These are phyloP conservation scores for Candida boidinii DNA, from an alignment of 805 yeast genomes.

Conservation along the genomic window DNA sequence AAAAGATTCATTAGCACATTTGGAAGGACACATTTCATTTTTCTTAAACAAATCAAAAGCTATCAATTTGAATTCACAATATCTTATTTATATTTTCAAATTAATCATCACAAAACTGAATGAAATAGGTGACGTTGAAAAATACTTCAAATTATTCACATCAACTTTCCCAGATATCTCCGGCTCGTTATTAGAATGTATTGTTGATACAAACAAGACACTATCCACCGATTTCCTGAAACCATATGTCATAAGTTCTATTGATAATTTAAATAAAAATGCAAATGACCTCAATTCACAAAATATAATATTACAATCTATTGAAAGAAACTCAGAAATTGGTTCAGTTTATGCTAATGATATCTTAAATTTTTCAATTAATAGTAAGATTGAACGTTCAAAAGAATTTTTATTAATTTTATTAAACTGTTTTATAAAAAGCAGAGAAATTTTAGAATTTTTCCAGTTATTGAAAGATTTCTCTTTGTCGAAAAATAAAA, in stretches of 20 bases:
- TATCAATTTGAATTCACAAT: slow-evolving; percentile 5
- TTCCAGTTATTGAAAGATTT: slow-evolving; percentile 34
- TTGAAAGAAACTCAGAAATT: slow-evolving; percentile 49
- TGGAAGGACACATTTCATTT: slow-evolving; percentile 23
- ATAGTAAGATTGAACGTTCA: neutral
- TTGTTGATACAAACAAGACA: slow-evolving; percentile 43
- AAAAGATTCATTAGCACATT: slow-evolving; percentile 13
- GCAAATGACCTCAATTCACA: slow-evolving; percentile 13
- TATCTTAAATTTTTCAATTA: slow-evolving; percentile 20
- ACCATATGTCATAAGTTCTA: too few relatives aligned
- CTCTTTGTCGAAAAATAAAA: slow-evolving; percentile 5
- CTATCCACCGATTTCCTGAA: slow-evolving; percentile 44
- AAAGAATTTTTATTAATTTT: slow-evolving; percentile 5
- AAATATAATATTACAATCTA: slow-evolving; percentile 33
- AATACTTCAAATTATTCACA: slow-evolving; percentile 34
- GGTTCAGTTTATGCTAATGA: slow-evolving; percentile 36
- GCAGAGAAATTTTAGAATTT: slow-evolving; percentile 49
- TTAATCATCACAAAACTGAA: slow-evolving; percentile 20
- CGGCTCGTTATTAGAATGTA: slow-evolving; percentile 33
- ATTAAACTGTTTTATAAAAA: slow-evolving; percentile 37
- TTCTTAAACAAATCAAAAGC: slow-evolving; percentile 22
- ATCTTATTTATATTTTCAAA: slow-evolving; percentile 23
- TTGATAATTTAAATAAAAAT: slow-evolving; percentile 31
- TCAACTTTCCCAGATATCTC: slow-evolving; percentile 29
- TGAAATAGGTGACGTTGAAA: slow-evolving; percentile 36